These are phyloP conservation scores for Termitomyces bulborhizus DNA, from an alignment of 768 basidiomycete species.

Conservation along the genomic window DNA sequence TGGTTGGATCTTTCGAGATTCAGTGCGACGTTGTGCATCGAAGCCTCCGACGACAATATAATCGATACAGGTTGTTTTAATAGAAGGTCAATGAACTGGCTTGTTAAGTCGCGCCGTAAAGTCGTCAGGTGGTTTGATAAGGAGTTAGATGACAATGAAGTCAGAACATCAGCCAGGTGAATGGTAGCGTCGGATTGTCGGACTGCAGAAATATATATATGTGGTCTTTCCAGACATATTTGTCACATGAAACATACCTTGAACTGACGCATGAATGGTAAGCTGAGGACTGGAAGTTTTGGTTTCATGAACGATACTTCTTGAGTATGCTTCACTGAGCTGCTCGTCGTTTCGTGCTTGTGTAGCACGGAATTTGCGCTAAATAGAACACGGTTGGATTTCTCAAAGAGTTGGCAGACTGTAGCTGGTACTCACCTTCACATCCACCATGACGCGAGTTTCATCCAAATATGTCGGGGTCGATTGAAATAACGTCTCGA, in stretches of 20 bases:
- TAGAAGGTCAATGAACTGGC: conserved; percentile 52
- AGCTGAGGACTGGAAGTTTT: conserved; percentile 35
- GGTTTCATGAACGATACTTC: conserved; percentile 41
- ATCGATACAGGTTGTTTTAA: conserved; percentile 48
- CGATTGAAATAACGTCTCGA: conserved; percentile 38
- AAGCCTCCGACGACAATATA: conserved; percentile 26
- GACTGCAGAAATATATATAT: conserved; percentile 32
- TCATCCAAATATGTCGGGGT: conserved; percentile 46
- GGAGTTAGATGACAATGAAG: conserved; percentile 50
- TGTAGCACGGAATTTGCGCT: conserved; percentile 53
- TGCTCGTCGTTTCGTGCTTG: conserved; percentile 65
- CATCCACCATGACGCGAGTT: conserved; percentile 45
- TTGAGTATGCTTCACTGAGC: conserved; percentile 59
- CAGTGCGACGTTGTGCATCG: conserved; percentile 42
- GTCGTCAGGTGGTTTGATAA: conserved; percentile 51
- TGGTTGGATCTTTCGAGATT: conserved; percentile 37
- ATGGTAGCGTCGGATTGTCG: conserved; percentile 47
- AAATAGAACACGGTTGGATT: background rate
- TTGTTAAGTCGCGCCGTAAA: conserved; percentile 58
- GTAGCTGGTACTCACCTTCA: conserved; percentile 44
- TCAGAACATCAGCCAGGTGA: conserved; percentile 47
- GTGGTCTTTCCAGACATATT: background rate
- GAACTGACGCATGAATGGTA: conserved; percentile 44
- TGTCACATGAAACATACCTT: conserved; percentile 21
- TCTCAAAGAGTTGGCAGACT: background rate